Conservation (phyloP, 768 basidiomycete species). For the Rhodocollybia butyracea region DNA sequence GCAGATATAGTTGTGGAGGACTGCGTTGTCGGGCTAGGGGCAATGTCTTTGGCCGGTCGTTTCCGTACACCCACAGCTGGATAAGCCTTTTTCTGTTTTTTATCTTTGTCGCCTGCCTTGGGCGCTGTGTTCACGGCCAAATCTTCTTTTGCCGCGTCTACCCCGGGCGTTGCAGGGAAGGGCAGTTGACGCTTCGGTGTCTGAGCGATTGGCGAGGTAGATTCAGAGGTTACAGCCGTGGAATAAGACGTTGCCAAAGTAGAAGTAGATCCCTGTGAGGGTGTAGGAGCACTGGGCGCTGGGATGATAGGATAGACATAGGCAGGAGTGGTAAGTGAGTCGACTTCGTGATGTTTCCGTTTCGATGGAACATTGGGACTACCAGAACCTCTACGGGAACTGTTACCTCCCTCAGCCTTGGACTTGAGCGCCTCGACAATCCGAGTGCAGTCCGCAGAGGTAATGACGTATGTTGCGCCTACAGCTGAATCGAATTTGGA, state of each 20-base stretch:
- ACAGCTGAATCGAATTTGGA: slow-evolving; percentile 25
- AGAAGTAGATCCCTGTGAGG: neutral
- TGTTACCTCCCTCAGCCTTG: slow-evolving; percentile 1
- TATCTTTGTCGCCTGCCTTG: slow-evolving; percentile 4
- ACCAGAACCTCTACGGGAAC: slow-evolving; percentile 8
- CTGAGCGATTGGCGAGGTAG: neutral
- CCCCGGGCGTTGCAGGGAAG: neutral
- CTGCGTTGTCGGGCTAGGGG: neutral
- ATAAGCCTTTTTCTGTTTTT: slow-evolving; percentile 2
- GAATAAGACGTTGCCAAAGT: neutral
- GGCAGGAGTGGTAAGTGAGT: slow-evolving; percentile 10
- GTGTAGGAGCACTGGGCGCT: neutral
- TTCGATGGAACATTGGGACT: slow-evolving; percentile 23
- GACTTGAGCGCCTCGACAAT: slow-evolving; percentile 4
- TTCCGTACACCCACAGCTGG: slow-evolving; percentile 5
- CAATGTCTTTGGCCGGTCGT: neutral
- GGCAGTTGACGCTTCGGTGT: neutral
- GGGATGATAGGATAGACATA: slow-evolving; percentile 8
- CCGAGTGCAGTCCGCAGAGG: slow-evolving; percentile 28
- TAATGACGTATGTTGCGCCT: slow-evolving; percentile 27
- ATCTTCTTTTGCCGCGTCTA: neutral
- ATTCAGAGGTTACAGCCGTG: neutral
- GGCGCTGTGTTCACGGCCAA: neutral
- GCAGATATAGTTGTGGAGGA: neutral
- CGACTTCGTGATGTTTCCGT: slow-evolving; percentile 40